These are phyloP conservation scores for Amphichorda felina DNA, from an alignment of 2,329 filamentous ascomycete species.

Conservation along the genomic window DNA sequence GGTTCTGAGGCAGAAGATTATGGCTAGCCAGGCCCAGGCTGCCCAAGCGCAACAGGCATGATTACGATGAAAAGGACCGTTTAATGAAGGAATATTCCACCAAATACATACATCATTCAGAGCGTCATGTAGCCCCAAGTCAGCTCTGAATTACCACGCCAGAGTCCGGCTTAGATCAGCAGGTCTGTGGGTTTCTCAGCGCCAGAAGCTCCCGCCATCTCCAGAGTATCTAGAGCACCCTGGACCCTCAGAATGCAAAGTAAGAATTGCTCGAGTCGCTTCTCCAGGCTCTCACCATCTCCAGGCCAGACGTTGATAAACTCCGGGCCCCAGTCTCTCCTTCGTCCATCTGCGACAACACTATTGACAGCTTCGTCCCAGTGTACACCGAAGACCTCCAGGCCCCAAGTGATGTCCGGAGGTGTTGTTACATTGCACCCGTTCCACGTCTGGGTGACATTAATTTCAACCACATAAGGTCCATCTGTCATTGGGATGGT, in stretches of 20 bases:
- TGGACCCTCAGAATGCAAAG: constrained; percentile 18
- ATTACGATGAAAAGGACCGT: neutral
- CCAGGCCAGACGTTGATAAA: constrained; percentile 20
- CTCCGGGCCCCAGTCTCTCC: constrained; percentile 17
- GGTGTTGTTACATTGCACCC: constrained; percentile 6
- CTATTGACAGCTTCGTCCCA: constrained; percentile 24
- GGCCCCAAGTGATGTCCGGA: constrained; percentile 14
- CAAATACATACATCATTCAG: too few species aligned
- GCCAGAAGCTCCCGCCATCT: neutral
- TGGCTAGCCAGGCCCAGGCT: constrained; percentile 19
- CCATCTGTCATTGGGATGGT: constrained; percentile 16
- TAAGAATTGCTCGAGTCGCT: constrained; percentile 17
- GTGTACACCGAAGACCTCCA: constrained; percentile 19
- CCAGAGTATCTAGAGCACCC: constrained; percentile 3
- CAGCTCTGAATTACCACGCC: too few species aligned
- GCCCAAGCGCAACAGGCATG: constrained; percentile 9
- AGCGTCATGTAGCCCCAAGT: too few species aligned
- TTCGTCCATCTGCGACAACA: constrained; percentile 8
- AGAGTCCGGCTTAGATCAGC: too few species aligned
- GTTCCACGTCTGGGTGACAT: constrained; percentile 15
- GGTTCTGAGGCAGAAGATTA: constrained; percentile 32
- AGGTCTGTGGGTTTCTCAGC: too few species aligned
- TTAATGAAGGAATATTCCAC: too few species aligned
- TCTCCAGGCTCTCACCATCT: constrained; percentile 10
- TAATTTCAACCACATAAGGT: constrained; percentile 19